These are phyloP conservation scores for Carex parvula DNA, from an alignment of 176 grass and related monocot species.

Conservation along the genomic window DNA sequence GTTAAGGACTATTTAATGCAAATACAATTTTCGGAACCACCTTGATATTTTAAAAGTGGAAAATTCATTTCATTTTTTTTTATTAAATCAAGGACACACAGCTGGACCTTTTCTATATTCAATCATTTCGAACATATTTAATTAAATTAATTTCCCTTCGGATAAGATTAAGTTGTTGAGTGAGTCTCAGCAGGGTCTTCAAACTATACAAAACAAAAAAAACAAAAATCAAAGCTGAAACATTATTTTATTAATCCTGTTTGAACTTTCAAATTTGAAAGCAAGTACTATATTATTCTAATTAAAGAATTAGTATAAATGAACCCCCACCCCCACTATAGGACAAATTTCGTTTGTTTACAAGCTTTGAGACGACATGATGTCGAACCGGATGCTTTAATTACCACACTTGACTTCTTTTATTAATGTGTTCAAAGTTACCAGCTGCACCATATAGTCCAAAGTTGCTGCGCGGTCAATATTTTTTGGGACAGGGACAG, in stretches of 20 bases:
- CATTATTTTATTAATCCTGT: background rate
- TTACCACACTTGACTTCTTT: slow-evolving; percentile 2
- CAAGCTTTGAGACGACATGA: slow-evolving; percentile 24
- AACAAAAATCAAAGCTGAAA: background rate
- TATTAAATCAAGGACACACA: background rate
- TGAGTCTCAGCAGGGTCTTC: background rate
- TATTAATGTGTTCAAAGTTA: slow-evolving; percentile 11
- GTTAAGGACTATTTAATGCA: too few species aligned
- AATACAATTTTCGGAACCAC: too few species aligned
- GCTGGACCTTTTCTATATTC: background rate
- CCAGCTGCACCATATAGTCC: background rate
- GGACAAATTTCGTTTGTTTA: background rate
- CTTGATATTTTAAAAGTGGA: too few species aligned
- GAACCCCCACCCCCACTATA: background rate
- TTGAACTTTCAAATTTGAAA: slow-evolving; percentile 15
- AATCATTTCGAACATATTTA: background rate
- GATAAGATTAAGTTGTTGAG: background rate
- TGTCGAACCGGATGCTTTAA: background rate
- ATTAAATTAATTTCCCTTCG: background rate
- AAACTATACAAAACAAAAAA: background rate
- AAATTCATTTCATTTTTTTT: too few species aligned
- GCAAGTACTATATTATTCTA: background rate
- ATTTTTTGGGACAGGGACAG: slow-evolving; percentile 13
- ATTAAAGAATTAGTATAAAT: background rate
- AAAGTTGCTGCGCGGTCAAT: slow-evolving; percentile 20